Percentiles rank a stretch among this genome's conserved stretches.
These are phyloP conservation scores for Acacia crassicarpa DNA, from an alignment of 306 rosid genomes.

Conservation along the genomic window DNA sequence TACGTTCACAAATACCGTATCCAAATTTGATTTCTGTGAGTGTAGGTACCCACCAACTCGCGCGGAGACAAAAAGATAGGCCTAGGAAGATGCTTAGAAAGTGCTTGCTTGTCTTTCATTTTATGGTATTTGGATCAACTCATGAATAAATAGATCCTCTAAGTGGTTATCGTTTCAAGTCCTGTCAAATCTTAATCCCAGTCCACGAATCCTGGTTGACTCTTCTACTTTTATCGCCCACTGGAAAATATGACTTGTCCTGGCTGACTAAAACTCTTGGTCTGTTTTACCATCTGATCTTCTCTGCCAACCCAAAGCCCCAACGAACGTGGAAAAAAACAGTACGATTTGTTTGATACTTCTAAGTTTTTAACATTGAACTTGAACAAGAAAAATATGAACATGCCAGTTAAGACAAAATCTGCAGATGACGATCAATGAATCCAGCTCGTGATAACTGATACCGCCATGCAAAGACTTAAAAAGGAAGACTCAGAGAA, in stretches of 20 bases:
- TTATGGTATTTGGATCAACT: background rate
- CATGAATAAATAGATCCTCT: background rate
- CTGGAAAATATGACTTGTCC: background rate
- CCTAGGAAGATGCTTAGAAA: conserved; percentile 33
- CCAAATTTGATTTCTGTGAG: background rate
- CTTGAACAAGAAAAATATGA: background rate
- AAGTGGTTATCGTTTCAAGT: background rate
- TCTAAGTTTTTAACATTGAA: background rate
- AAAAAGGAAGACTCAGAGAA: conserved; percentile 14
- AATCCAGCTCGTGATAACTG: background rate
- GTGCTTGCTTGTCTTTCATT: background rate
- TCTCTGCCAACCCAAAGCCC: background rate
- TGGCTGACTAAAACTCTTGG: background rate
- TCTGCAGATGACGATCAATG: background rate
- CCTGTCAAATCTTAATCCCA: background rate
- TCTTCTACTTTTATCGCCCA: background rate
- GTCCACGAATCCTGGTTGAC: background rate
- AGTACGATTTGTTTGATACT: background rate
- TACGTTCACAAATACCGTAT: background rate
- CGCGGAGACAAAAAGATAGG: background rate
- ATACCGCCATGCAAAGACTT: background rate
- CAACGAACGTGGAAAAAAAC: background rate
- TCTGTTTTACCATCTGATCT: background rate
- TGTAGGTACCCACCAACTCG: background rate
- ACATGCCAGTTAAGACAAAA: background rate